Conservation (phyloP, 2,329 filamentous ascomycete species). For the Aspergillus cejpii region DNA sequence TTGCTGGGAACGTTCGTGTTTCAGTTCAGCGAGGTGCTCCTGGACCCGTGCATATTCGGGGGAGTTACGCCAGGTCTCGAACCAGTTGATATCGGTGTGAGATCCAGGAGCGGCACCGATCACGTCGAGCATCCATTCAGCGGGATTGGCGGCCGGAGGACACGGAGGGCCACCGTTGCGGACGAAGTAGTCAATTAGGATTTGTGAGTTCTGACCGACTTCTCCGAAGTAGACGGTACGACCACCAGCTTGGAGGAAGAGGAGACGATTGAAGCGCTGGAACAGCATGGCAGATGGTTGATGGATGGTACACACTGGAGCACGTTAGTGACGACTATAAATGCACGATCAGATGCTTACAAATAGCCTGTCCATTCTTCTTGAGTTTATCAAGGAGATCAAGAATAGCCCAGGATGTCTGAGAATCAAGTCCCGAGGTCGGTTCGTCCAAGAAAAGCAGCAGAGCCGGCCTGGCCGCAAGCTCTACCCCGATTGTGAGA, state of each 20-base stretch:
- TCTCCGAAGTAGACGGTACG: slow-evolving; percentile 61
- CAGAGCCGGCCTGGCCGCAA: slow-evolving; percentile 81
- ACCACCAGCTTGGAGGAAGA: slow-evolving; percentile 56
- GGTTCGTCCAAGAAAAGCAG: slow-evolving; percentile 86
- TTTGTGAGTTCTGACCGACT: slow-evolving; percentile 51
- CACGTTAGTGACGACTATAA: no score
- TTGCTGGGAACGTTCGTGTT: slow-evolving; percentile 46
- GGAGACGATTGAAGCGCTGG: slow-evolving; percentile 63
- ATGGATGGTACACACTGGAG: slow-evolving; percentile 71
- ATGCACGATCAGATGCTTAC: no score
- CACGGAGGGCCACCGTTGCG: slow-evolving; percentile 52
- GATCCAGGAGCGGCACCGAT: slow-evolving; percentile 54
- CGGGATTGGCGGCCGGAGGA: slow-evolving; percentile 57
- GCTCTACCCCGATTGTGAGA: slow-evolving; percentile 85
- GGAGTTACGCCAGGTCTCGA: slow-evolving; percentile 52
- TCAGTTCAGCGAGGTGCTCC: slow-evolving; percentile 46
- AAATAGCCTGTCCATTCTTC: slow-evolving; percentile 76
- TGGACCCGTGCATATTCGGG: slow-evolving; percentile 48
- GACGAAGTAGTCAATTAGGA: slow-evolving; percentile 55
- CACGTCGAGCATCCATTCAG: slow-evolving; percentile 60
- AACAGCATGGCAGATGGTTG: slow-evolving; percentile 88
- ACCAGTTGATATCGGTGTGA: slow-evolving; percentile 46
- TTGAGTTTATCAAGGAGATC: slow-evolving; percentile 78
- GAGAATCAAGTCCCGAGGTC: slow-evolving; percentile 83
- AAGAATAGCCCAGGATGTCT: slow-evolving; percentile 83